Evolutionary conservation across 2,329 filamentous ascomycete species (phyloP).

Genomic region (Monosporascus sp.): DNA sequence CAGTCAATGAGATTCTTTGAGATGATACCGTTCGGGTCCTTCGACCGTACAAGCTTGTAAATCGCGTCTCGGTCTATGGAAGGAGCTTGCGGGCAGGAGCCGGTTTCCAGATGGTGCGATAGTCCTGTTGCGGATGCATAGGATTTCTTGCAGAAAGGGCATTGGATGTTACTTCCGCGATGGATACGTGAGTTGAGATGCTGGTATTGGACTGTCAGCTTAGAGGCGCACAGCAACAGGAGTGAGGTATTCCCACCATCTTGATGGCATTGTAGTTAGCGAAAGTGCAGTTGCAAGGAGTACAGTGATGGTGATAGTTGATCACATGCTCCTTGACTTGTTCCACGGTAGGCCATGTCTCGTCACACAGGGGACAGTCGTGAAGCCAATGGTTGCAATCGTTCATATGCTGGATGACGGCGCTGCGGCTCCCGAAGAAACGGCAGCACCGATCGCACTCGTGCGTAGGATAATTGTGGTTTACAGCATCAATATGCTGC

Average conservation of each 20-base stretch:
- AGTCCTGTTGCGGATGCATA: constrained; percentile 49
- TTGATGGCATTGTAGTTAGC: constrained; percentile 22
- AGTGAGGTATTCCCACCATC: constrained; percentile 20
- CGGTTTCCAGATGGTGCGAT: constrained; percentile 49
- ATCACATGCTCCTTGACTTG: constrained; percentile 21
- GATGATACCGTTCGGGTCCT: constrained; percentile 43
- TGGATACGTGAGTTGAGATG: constrained; percentile 51
- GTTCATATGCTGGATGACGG: constrained; percentile 24
- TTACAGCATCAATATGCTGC: constrained; percentile 9
- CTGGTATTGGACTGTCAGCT: constrained; percentile 26
- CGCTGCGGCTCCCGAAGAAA: constrained; percentile 7
- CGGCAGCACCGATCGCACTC: constrained; percentile 15
- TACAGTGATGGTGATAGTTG: constrained; percentile 27
- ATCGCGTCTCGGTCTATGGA: constrained; percentile 42
- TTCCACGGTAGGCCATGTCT: constrained; percentile 10
- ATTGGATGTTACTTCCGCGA: constrained; percentile 36
- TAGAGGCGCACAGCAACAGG: background rate
- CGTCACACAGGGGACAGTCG: constrained; percentile 23
- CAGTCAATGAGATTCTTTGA: constrained; percentile 47
- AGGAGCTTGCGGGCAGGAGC: constrained; percentile 42
- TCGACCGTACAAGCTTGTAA: constrained; percentile 35
- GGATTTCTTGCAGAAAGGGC: constrained; percentile 47
- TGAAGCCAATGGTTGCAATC: constrained; percentile 21
- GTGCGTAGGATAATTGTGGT: constrained; percentile 5
- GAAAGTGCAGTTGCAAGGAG: constrained; percentile 28